Percentiles rank a stretch among this genome's conserved stretches.
phyloP scores from a whole-genome alignment of 306 rosid genomes.

The Rosa rugosa region DNA sequence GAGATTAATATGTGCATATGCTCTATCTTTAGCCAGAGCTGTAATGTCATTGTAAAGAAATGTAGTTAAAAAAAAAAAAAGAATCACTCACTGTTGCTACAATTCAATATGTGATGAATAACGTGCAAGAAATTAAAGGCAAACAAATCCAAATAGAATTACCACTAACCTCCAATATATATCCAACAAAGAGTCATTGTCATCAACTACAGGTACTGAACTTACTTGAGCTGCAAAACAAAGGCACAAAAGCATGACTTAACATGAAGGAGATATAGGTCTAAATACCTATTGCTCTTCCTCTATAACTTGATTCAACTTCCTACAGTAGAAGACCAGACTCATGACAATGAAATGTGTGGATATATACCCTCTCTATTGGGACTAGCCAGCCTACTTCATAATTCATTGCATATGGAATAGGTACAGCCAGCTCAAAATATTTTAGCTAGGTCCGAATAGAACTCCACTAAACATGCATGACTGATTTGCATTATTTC shows the following conservation, averaged over 20 bases:
- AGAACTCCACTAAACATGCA: neutral
- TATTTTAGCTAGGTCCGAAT: neutral
- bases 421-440: neutral
- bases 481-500: neutral
- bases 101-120: too few relatives aligned
- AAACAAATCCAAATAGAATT: too few relatives aligned
- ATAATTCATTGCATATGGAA: neutral
- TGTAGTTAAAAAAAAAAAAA: too few relatives aligned
- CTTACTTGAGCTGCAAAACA: conserved; percentile 85
- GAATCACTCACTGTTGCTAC: too few relatives aligned
- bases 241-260: conserved; percentile 9
- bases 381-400: neutral
- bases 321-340: neutral
- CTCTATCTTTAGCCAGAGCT: too few relatives aligned
- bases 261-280: conserved; percentile 1
- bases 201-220: too few relatives aligned
- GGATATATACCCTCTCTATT: neutral
- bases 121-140: too few relatives aligned
- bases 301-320: neutral
- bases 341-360: neutral
- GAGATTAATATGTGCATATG: too few relatives aligned
- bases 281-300: neutral
- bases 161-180: too few relatives aligned
- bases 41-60: too few relatives aligned
- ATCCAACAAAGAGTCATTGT: too few relatives aligned